phyloP scores from a whole-genome alignment of 352 stramenopile genomes.

The Phytophthora sp. region DNA sequence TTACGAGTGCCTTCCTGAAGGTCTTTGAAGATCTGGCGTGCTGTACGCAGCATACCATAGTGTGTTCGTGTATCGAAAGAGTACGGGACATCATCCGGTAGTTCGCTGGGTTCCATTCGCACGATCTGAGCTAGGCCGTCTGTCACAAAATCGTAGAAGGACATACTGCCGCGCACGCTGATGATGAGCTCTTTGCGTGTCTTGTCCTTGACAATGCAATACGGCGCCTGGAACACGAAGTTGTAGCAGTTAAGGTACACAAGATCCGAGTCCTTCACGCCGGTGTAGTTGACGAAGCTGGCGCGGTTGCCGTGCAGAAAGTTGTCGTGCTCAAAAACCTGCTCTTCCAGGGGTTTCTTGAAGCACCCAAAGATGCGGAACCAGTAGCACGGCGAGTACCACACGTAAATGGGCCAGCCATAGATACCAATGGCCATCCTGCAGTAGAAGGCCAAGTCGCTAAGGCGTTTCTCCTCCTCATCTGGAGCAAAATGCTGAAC shows the following conservation, averaged over 20 bases:
- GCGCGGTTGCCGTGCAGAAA: constrained; percentile 60
- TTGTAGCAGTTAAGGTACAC: constrained; percentile 85
- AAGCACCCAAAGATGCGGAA: constrained; percentile 72
- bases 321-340: constrained; percentile 74
- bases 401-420: constrained; percentile 80
- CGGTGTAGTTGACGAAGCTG: constrained; percentile 78
- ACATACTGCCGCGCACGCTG: constrained; percentile 74
- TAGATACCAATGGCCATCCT: constrained; percentile 79
- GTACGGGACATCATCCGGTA: constrained; percentile 60
- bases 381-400: constrained; percentile 76
- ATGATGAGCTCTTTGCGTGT: constrained; percentile 73
- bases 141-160: constrained; percentile 83
- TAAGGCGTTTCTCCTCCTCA: constrained; percentile 53
- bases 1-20: constrained; percentile 64
- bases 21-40: constrained; percentile 62
- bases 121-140: constrained; percentile 74
- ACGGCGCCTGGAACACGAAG: constrained; percentile 77
- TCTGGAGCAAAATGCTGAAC: constrained; percentile 40
- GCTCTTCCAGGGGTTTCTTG: constrained; percentile 42
- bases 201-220: constrained; percentile 77
- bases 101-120: constrained; percentile 58
- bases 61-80: constrained; percentile 57
- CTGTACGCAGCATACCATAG: constrained; percentile 76
- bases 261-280: constrained; percentile 57
- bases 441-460: constrained; percentile 68